These are phyloP conservation scores for Raddia distichophylla DNA, from an alignment of 176 grass and related monocot genomes.

Conservation along the genomic window DNA sequence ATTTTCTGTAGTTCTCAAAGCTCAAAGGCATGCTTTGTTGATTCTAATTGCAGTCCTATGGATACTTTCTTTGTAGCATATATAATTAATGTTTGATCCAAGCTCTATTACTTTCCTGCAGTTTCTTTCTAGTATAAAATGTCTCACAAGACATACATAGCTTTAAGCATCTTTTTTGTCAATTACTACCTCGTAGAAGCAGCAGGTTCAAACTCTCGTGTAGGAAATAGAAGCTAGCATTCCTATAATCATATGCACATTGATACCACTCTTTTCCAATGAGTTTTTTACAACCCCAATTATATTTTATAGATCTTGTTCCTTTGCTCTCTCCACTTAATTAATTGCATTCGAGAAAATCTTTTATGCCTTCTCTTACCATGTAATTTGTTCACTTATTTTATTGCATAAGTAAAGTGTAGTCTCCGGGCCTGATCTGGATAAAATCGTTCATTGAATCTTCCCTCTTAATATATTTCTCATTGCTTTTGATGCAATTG, in stretches of 20 bases:
- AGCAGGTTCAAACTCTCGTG: background rate
- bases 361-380: background rate
- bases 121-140: background rate
- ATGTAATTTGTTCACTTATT: slow-evolving; percentile 1
- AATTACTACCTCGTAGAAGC: background rate
- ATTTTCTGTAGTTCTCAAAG: background rate
- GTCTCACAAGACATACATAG: background rate
- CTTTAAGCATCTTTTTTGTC: slow-evolving; percentile 16
- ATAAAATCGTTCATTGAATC: slow-evolving; percentile 11
- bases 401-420: slow-evolving; percentile 1
- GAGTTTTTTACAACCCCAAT: background rate
- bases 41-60: background rate
- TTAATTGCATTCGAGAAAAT: background rate
- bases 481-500: slow-evolving; percentile 19
- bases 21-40: background rate
- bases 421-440: background rate
- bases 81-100: background rate
- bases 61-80: background rate
- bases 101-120: background rate
- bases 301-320: background rate
- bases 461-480: background rate
- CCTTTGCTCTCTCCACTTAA: background rate
- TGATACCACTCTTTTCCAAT: background rate
- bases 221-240: slow-evolving; percentile 3
- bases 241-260: background rate